Conservation (phyloP, 2,329 filamentous ascomycete genomes). For the Arthrobotrys entomopaga region DNA sequence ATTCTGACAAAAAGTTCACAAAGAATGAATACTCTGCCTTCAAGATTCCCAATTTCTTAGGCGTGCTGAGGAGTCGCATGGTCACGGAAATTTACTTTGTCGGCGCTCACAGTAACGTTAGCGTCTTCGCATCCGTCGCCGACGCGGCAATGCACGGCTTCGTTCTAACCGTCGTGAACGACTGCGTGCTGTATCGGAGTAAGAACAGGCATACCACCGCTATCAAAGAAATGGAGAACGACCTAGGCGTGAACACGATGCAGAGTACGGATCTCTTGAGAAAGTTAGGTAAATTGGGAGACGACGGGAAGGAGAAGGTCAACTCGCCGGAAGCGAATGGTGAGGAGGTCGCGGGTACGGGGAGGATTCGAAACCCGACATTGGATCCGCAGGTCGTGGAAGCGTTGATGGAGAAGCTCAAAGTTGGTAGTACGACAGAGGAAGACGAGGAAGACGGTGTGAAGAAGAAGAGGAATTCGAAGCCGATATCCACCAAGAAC, state of each 20-base stretch:
- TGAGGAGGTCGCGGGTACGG: slow-evolving; percentile 41
- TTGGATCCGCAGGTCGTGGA: slow-evolving; percentile 47
- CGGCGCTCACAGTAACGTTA: slow-evolving; percentile 85
- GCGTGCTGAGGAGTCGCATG: slow-evolving; percentile 63
- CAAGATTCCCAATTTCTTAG: slow-evolving; percentile 75
- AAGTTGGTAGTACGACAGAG: slow-evolving; percentile 48
- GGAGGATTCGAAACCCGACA: slow-evolving; percentile 37
- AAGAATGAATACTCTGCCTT: slow-evolving; percentile 93
- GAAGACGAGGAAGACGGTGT: slow-evolving; percentile 39
- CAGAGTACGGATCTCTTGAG: slow-evolving; percentile 55
- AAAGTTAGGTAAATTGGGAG: slow-evolving; percentile 41
- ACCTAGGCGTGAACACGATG: slow-evolving; percentile 69
- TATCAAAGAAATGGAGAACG: slow-evolving; percentile 75
- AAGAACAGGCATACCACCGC: slow-evolving; percentile 76
- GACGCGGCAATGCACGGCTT: slow-evolving; percentile 90
- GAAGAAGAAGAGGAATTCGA: slow-evolving; percentile 17
- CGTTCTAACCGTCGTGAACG: slow-evolving; percentile 84
- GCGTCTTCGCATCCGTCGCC: slow-evolving; percentile 88
- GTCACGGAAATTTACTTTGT: slow-evolving; percentile 84
- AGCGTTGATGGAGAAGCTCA: slow-evolving; percentile 50
- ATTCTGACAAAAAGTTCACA: slow-evolving; percentile 55
- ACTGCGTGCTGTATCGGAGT: slow-evolving; percentile 84
- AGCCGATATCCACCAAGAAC: slow-evolving; percentile 6
- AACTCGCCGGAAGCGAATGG: slow-evolving; percentile 15
- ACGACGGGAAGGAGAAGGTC: slow-evolving; percentile 12